phyloP scores from a whole-genome alignment of 768 basidiomycete genomes.

The Lactarius pseudohatsudake region DNA sequence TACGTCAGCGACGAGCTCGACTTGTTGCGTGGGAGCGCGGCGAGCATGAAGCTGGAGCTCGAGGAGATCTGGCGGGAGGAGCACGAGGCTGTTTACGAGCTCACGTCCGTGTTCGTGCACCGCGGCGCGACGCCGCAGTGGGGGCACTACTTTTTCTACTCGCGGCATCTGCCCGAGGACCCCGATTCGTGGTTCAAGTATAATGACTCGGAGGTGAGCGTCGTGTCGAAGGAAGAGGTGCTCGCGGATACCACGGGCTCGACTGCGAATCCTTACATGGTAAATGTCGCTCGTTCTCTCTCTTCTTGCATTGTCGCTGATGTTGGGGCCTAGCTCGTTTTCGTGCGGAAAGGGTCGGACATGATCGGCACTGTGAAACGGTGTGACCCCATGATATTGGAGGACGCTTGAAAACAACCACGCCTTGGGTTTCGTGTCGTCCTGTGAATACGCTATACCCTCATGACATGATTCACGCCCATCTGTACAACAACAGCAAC shows the following conservation, averaged over 20 bases:
- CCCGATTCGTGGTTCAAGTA: conserved; percentile 94
- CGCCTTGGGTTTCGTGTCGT: not conserved
- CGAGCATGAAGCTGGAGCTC: conserved; percentile 61
- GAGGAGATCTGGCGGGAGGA: conserved; percentile 76
- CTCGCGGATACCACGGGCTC: conserved; percentile 87
- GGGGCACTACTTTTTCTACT: conserved; percentile 97
- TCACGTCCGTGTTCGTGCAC: conserved; percentile 94
- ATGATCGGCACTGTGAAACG: conserved; percentile 82
- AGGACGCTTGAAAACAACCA: conserved; percentile 28
- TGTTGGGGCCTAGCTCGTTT: conserved; percentile 48
- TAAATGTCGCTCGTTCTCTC: conserved; percentile 34
- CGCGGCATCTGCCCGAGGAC: conserved; percentile 75
- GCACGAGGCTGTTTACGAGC: conserved; percentile 71
- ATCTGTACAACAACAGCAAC: no score
- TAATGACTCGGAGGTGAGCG: conserved; percentile 85
- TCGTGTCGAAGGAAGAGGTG: conserved; percentile 78
- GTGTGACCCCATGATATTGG: conserved; percentile 39
- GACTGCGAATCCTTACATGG: conserved; percentile 86
- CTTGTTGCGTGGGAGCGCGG: conserved; percentile 48
- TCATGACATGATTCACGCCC: not conserved
- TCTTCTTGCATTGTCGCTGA: not conserved
- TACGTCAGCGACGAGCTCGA: conserved; percentile 58
- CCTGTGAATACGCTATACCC: not conserved
- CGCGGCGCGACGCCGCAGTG: conserved; percentile 83
- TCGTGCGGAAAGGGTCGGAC: conserved; percentile 74